These are phyloP conservation scores for Myxozyma lipomycoides DNA, from an alignment of 805 yeast genomes.

Conservation along the genomic window DNA sequence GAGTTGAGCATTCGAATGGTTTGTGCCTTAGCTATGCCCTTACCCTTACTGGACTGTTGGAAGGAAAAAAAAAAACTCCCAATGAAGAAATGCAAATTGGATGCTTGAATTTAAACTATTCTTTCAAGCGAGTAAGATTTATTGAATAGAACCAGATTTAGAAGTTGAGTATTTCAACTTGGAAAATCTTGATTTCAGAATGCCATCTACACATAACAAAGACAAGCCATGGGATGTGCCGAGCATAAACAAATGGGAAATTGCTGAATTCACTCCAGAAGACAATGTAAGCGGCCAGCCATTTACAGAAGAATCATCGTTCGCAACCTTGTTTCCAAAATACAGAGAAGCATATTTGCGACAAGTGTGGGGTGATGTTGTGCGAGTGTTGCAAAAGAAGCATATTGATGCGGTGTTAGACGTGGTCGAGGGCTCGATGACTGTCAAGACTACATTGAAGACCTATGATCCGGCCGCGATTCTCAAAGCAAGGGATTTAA, in stretches of 20 bases:
- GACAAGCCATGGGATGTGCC: conserved; percentile 64
- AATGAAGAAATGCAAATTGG: too few relatives aligned
- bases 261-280: conserved; percentile 83
- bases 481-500: conserved; percentile 89
- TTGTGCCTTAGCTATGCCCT: too few relatives aligned
- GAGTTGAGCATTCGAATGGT: too few relatives aligned
- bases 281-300: conserved; percentile 83
- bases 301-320: conserved; percentile 92
- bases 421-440: conserved; percentile 95
- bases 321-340: conserved; percentile 92
- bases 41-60: too few relatives aligned
- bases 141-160: too few relatives aligned
- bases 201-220: conserved; percentile 90
- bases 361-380: conserved; percentile 90
- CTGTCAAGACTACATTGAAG: conserved; percentile 91
- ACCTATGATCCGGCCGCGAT: conserved; percentile 93
- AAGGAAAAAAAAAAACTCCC: too few relatives aligned
- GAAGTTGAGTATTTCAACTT: too few relatives aligned
- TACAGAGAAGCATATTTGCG: conserved; percentile 88
- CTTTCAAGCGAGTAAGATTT: too few relatives aligned
- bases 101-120: too few relatives aligned
- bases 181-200: too few relatives aligned
- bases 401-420: conserved; percentile 81
- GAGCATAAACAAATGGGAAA: conserved; percentile 57
- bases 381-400: conserved; percentile 61